A percentile compares a stretch with the other conserved stretches of the same genome.
Conservation (phyloP, 805 yeast genomes). For the Pichia paraexigua region DNA sequence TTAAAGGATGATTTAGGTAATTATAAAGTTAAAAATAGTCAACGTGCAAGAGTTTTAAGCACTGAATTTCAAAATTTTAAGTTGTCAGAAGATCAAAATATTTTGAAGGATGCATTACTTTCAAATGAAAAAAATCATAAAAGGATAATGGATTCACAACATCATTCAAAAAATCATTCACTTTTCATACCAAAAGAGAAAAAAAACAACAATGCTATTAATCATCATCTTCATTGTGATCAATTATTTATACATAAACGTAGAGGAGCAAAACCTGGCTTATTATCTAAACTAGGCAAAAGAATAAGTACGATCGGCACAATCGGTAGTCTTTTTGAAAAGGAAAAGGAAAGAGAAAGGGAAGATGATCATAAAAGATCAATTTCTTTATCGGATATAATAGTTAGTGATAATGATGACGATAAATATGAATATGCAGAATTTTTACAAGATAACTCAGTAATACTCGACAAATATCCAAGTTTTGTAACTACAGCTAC, state of each 20-base stretch:
- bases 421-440: background rate
- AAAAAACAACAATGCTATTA: background rate
- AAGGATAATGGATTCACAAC: background rate
- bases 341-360: background rate
- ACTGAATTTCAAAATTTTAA: background rate
- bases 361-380: background rate
- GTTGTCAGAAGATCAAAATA: background rate
- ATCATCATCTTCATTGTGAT: background rate
- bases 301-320: conserved; percentile 3
- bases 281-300: conserved; percentile 4
- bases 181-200: background rate
- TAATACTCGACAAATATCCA: background rate
- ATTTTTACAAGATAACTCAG: background rate
- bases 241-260: background rate
- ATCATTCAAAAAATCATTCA: background rate
- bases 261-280: background rate
- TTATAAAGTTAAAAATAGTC: background rate
- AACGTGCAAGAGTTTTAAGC: background rate
- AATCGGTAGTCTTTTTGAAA: background rate
- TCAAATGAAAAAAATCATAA: background rate
- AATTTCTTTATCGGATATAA: background rate
- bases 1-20: background rate
- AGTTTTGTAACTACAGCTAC: background rate
- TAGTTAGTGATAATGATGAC: too few relatives aligned
- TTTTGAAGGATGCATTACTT: background rate